Conservation (phyloP, 2,329 filamentous ascomycete genomes). For the Monilinia vaccinii-corymbosi region DNA sequence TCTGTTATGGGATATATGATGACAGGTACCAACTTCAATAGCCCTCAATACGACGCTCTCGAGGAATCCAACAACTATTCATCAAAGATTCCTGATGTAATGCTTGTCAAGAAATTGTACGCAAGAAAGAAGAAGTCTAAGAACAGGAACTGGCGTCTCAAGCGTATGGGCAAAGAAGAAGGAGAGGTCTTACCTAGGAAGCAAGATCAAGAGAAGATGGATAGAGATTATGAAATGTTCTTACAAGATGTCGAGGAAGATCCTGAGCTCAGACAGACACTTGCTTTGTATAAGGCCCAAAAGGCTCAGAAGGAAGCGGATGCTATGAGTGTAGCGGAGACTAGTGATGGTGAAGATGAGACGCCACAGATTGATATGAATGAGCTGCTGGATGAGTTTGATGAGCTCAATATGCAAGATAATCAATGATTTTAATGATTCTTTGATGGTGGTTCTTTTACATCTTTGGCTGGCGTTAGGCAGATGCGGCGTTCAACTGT, state of each 20-base stretch:
- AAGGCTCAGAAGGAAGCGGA: slow-evolving; percentile 42
- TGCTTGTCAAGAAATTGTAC: slow-evolving; percentile 97
- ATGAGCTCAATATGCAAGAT: slow-evolving; percentile 62
- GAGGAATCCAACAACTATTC: slow-evolving; percentile 69
- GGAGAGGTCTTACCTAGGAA: slow-evolving; percentile 80
- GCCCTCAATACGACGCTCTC: slow-evolving; percentile 71
- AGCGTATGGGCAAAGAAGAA: slow-evolving; percentile 86
- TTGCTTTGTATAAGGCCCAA: slow-evolving; percentile 73
- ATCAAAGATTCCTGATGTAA: slow-evolving; percentile 77
- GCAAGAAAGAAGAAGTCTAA: slow-evolving; percentile 74
- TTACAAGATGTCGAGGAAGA: slow-evolving; percentile 95
- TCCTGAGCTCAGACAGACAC: slow-evolving; percentile 70
- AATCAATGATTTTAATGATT: slow-evolving; percentile 9
- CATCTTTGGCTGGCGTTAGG: slow-evolving; percentile 9
- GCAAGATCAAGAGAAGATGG: slow-evolving; percentile 77
- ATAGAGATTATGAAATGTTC: slow-evolving; percentile 96
- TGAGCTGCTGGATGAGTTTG: slow-evolving; percentile 84
- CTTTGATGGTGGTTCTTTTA: slow-evolving; percentile 5
- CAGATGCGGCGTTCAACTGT: slow-evolving; percentile 2
- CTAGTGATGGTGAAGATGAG: slow-evolving; percentile 51
- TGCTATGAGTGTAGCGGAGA: slow-evolving; percentile 60
- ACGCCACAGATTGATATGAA: slow-evolving; percentile 67
- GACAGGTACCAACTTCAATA: slow-evolving; percentile 87
- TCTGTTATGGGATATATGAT: slow-evolving; percentile 92
- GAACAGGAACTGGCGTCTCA: slow-evolving; percentile 85